Evolutionary conservation across 768 basidiomycete species (phyloP), one percentile per base, ranked within the genome.

Genomic region (Nidula microcarpa): DNA sequence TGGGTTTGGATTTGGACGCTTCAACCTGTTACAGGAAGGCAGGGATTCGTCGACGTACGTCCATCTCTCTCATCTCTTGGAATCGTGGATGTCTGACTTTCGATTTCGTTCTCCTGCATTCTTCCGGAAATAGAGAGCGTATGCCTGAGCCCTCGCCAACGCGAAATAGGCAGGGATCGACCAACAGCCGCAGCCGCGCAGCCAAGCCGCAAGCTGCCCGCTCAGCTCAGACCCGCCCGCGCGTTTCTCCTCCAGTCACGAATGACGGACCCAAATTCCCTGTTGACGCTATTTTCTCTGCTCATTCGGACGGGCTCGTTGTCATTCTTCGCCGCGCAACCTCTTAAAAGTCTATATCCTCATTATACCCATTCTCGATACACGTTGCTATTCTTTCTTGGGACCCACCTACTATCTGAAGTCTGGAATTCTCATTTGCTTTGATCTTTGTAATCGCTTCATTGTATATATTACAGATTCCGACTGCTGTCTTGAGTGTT

Each of bases 271-370:
- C 43, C 9, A 8, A 43, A 32, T 30, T 86, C 50, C 58, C 74
- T 33, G 87, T 91, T 10, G 90, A 91, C 60, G 86, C 89, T 2
- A 91, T 92, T 51, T 91, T 92, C 63, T 89, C 88, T 34, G 89
- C 87, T 4, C 90, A 91, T 64, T 91, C 90, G 32, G 90, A 92
- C 62, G 90, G 90, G 4, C 74, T 92, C 53, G 82, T 92, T 73
- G 86, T 90, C 56, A 89, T 92, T 58, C 69, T 92, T 10, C 81
- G 90, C 17, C 70, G 76, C 46, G 76, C 79, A 60, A 55, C 47
- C 47, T 55, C 6, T 47, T 30, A 35, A 17, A 33, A 36, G 14
- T 13, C 17, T 50, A 16, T 33, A 23, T 49, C 43, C 48, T 30
- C 14, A 11, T 43, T 47, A 35, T 23, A 44, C 51, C 23, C 23